Base-by-base conservation (phyloP, 225 moss, liverwort and hornwort species). In the Antitrichia curtipendula region DNA sequence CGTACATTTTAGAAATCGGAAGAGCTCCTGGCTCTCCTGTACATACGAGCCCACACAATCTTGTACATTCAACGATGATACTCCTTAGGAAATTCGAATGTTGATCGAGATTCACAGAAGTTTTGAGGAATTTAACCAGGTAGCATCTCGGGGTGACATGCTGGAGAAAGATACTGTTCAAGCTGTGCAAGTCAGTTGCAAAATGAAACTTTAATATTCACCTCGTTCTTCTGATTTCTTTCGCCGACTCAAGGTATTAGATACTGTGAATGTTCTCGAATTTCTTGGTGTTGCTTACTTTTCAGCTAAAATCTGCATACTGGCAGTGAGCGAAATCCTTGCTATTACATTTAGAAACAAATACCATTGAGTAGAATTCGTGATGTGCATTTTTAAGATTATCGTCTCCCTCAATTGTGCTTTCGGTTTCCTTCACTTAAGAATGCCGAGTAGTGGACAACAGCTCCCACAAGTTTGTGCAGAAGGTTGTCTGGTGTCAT, bases 11-110 rank as follows among this genome's bases (percentile, higher is more conserved):
- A 93, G 86, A 82, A 45, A 65, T 61, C 57, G 82, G 85, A 54
- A 68, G 87, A 85, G 87, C 82, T 19, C 82, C 89, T 89, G 70
- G 90, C 90, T 92, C 89, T 79, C 89, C 85, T 86, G 92, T 91
- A 63, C 64, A 91, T 89, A 88, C 58, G 68, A 83, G 77, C 71
- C 34, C 40, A 32, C 45, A 8, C 60, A 75, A 61, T 81, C 77
- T 86, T 88, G 90, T 92, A 92, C 75, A 92, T 84, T 75, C 86
- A 75, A 66, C 56, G 83, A 75, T 65, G 69, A 62, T 27, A 86
- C 74, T 36, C 80, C 64, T 62, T 84, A 81, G 84, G 78, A 74
- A 83, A 79, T 74, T 23, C n/a, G 79, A 61, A 86, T 24, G 79
- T 53, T 75, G 59, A 82, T 60, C 36, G 85, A 85, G 78, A 68